Percentiles rank a stretch among this genome's conserved stretches.
Evolutionary conservation across 1,284 basidiomycete species (phyloP).

Genomic region (Fomitopsis palustris): DNA sequence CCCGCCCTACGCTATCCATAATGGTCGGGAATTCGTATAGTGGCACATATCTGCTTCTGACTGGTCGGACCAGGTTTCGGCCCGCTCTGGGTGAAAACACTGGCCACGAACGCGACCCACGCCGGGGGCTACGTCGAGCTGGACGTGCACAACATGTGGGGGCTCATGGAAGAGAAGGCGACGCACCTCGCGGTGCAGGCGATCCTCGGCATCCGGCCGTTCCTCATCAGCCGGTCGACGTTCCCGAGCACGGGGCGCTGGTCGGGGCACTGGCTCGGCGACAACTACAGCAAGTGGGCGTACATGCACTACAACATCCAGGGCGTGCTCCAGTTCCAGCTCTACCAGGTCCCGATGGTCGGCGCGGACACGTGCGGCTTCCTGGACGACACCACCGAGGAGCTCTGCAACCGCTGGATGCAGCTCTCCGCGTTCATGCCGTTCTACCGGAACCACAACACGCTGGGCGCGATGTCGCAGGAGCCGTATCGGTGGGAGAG

Average conservation of each 20-base stretch:
- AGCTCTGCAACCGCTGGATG: slow-evolving; percentile 83
- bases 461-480: slow-evolving; percentile 55
- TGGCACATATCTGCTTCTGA: too few species aligned
- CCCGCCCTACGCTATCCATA: slow-evolving; percentile 72
- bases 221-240: slow-evolving; percentile 63
- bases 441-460: slow-evolving; percentile 72
- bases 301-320: slow-evolving; percentile 59
- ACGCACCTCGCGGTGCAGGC: slow-evolving; percentile 53
- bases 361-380: slow-evolving; percentile 74
- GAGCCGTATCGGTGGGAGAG: slow-evolving; percentile 77
- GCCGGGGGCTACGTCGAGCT: slow-evolving; percentile 50
- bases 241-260: slow-evolving; percentile 65
- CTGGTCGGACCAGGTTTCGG: slow-evolving; percentile 36
- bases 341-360: slow-evolving; percentile 74
- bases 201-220: slow-evolving; percentile 53
- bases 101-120: slow-evolving; percentile 63
- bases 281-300: slow-evolving; percentile 67
- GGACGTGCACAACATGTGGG: slow-evolving; percentile 65
- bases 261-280: slow-evolving; percentile 48
- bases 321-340: slow-evolving; percentile 72
- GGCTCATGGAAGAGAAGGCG: slow-evolving; percentile 59
- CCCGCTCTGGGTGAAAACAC: slow-evolving; percentile 43
- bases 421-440: slow-evolving; percentile 73
- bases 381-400: slow-evolving; percentile 72
- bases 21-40: slow-evolving; percentile 38